Evolutionary conservation across 2,329 filamentous ascomycete species (phyloP).

Genomic region (Epichloe uncinata): DNA sequence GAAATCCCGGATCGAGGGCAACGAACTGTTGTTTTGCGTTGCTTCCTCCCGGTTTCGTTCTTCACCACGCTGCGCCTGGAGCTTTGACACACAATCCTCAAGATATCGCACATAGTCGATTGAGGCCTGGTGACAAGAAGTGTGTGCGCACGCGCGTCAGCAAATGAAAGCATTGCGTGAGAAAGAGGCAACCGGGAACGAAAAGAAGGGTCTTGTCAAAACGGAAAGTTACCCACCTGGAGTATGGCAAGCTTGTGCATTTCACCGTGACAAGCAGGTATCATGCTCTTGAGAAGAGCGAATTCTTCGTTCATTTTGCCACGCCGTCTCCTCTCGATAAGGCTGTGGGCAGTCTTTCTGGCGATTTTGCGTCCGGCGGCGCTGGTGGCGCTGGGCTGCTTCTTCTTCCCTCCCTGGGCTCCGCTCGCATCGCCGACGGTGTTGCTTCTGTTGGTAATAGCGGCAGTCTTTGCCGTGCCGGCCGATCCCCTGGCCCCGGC

Average conservation of each 20-base stretch:
- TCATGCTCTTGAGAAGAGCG: conserved; percentile 83
- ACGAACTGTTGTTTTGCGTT: conserved; percentile 14
- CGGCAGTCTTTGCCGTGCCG: conserved; percentile 10
- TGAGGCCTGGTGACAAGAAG: conserved; percentile 49
- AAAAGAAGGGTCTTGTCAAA: not conserved
- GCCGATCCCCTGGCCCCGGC: conserved; percentile 10
- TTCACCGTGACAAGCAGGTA: conserved; percentile 87
- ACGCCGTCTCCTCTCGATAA: conserved; percentile 78
- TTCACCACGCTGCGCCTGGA: conserved; percentile 48
- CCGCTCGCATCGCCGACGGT: conserved; percentile 6
- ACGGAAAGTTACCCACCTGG: conserved; percentile 46
- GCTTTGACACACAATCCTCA: conserved; percentile 70
- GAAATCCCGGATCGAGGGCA: conserved; percentile 26
- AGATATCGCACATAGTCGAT: conserved; percentile 95
- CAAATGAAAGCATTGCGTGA: not conserved
- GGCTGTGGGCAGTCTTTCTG: conserved; percentile 86
- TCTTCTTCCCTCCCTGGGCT: conserved; percentile 49
- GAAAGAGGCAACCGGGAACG: not conserved
- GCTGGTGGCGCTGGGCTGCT: conserved; percentile 61
- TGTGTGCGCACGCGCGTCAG: not conserved
- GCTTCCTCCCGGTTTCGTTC: conserved; percentile 16
- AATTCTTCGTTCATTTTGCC: conserved; percentile 99
- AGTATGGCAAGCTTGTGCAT: conserved; percentile 97
- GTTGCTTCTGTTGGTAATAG: conserved; percentile 4
- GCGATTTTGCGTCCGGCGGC: conserved; percentile 90